These are phyloP conservation scores for Teratosphaeria nubilosa DNA, from an alignment of 2,329 filamentous ascomycete species.

Conservation along the genomic window DNA sequence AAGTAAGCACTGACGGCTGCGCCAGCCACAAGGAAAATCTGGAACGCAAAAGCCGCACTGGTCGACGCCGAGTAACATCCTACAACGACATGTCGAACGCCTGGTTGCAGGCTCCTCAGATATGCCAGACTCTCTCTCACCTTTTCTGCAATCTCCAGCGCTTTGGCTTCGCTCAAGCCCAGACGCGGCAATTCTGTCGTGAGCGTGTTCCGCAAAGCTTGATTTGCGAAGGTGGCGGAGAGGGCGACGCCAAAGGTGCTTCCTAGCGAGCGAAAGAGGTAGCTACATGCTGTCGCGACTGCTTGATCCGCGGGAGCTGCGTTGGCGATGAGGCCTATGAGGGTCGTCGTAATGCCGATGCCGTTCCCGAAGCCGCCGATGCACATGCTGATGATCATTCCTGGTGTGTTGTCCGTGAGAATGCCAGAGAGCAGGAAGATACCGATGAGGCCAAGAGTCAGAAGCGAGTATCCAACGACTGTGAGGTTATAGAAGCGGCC, in stretches of 20 bases:
- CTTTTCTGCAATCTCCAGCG: slow-evolving; percentile 54
- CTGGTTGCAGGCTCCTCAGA: slow-evolving; percentile 54
- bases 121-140: slow-evolving; percentile 63
- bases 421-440: slow-evolving; percentile 50
- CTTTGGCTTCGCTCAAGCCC: slow-evolving; percentile 44
- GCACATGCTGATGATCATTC: slow-evolving; percentile 49
- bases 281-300: slow-evolving; percentile 67
- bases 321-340: slow-evolving; percentile 52
- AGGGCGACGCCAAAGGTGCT: slow-evolving; percentile 58
- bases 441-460: slow-evolving; percentile 45
- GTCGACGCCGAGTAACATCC: slow-evolving; percentile 54
- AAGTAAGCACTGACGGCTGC: slow-evolving; percentile 37
- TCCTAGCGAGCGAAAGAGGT: slow-evolving; percentile 68
- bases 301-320: slow-evolving; percentile 57
- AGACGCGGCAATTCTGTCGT: slow-evolving; percentile 36
- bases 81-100: slow-evolving; percentile 49
- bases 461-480: slow-evolving; percentile 42
- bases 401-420: slow-evolving; percentile 37
- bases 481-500: slow-evolving; percentile 65
- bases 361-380: slow-evolving; percentile 47
- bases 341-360: slow-evolving; percentile 37
- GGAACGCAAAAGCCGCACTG: slow-evolving; percentile 41
- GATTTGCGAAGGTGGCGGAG: slow-evolving; percentile 61
- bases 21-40: slow-evolving; percentile 41
- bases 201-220: slow-evolving; percentile 51